Evolutionary conservation across 2,329 filamentous ascomycete species (phyloP).

Genomic region (Helminthosporium solani): DNA sequence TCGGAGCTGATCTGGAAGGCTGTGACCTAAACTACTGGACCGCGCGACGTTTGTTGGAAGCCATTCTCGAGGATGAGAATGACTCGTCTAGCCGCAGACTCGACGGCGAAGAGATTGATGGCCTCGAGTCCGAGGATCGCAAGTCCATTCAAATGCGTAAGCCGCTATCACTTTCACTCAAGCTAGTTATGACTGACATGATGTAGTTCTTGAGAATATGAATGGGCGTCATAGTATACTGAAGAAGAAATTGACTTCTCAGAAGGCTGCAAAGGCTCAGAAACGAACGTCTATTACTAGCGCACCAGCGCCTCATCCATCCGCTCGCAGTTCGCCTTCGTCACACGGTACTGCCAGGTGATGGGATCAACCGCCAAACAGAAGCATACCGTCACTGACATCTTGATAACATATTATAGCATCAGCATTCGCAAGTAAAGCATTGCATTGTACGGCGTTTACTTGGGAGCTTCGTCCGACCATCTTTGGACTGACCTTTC

Average conservation of each 20-base stretch:
- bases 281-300: slow-evolving; percentile 40
- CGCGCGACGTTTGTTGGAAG: slow-evolving; percentile 91
- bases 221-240: slow-evolving; percentile 45
- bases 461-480: slow-evolving; percentile 17
- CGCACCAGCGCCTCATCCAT: slow-evolving; percentile 28
- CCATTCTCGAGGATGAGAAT: slow-evolving; percentile 83
- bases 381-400: not conserved
- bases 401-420: slow-evolving; percentile 5
- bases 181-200: slow-evolving; percentile 20
- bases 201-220: slow-evolving; percentile 50
- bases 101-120: slow-evolving; percentile 53
- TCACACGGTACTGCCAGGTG: slow-evolving; percentile 30
- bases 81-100: slow-evolving; percentile 49
- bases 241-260: slow-evolving; percentile 48
- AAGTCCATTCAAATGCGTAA: slow-evolving; percentile 72
- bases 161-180: slow-evolving; percentile 20
- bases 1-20: slow-evolving; percentile 80
- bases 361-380: slow-evolving; percentile 1
- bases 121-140: slow-evolving; percentile 68
- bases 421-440: slow-evolving; percentile 13
- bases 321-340: slow-evolving; percentile 35
- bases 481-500: slow-evolving; percentile 5
- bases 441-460: slow-evolving; percentile 31
- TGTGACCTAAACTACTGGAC: slow-evolving; percentile 94
- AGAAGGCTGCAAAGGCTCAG: slow-evolving; percentile 42